Conservation (phyloP, 257 asterid genomes). For the Solanum virginianum region DNA sequence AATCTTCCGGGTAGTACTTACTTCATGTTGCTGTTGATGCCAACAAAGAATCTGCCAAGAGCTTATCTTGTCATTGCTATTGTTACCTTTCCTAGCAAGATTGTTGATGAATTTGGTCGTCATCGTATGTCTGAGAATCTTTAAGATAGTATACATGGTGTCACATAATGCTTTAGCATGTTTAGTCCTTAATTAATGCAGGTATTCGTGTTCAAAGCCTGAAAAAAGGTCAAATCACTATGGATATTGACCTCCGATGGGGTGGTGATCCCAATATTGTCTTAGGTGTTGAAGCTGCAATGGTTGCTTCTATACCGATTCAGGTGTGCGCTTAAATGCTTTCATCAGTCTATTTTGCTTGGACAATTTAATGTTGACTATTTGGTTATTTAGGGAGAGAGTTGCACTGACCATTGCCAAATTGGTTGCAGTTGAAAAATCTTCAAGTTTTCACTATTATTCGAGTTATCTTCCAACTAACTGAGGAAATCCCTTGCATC, state of each 20-base stretch:
- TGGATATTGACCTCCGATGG: constrained; percentile 98
- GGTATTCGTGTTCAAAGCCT: constrained; percentile 99
- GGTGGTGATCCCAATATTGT: constrained; percentile 98
- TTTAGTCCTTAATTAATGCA: constrained; percentile 18
- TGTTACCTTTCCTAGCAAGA: neutral
- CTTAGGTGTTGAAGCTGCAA: constrained; percentile 91
- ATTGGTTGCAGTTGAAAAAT: constrained; percentile 77
- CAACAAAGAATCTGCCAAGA: neutral
- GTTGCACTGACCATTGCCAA: constrained; percentile 1
- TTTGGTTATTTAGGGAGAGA: neutral
- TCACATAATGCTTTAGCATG: neutral
- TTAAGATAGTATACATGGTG: neutral
- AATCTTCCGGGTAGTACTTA: neutral
- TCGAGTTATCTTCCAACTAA: constrained; percentile 91
- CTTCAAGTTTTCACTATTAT: constrained; percentile 89
- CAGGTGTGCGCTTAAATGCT: constrained; percentile 43
- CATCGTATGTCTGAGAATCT: neutral
- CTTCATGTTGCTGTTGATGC: neutral
- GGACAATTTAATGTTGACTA: neutral
- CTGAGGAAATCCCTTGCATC: constrained; percentile 96
- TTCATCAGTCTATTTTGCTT: neutral
- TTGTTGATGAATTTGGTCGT: neutral
- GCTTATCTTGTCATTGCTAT: neutral
- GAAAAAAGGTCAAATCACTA: constrained; percentile 92
- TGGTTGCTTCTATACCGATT: constrained; percentile 93